Percentiles rank a stretch among this genome's conserved stretches.
phyloP scores from a whole-genome alignment of 805 yeast species.

The Wickerhamia fluorescens region DNA sequence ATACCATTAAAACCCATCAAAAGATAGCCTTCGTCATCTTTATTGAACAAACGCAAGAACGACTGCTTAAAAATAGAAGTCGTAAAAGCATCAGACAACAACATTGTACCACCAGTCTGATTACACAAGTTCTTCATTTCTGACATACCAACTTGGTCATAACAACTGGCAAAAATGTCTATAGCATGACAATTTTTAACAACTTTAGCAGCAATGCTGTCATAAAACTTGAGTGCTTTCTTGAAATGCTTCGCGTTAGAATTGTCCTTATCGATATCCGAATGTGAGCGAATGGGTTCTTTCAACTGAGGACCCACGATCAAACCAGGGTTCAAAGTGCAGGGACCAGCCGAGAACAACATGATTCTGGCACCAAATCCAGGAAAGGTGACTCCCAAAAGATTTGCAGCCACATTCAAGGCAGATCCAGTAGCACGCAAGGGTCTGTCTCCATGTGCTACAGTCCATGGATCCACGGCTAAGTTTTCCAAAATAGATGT shows the following conservation, averaged over 20 bases:
- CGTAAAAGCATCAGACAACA: conserved; percentile 87
- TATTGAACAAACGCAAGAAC: conserved; percentile 76
- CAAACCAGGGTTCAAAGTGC: conserved; percentile 91
- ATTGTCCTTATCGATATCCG: conserved; percentile 91
- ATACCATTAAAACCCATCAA: conserved; percentile 87
- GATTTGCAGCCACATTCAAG: conserved; percentile 69
- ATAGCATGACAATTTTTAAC: conserved; percentile 76
- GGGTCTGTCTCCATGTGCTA: conserved; percentile 76
- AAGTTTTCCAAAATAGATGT: conserved; percentile 73
- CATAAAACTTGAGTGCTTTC: conserved; percentile 79
- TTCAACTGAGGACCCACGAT: conserved; percentile 87
- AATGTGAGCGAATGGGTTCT: conserved; percentile 96
- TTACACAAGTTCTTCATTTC: conserved; percentile 87
- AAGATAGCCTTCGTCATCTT: conserved; percentile 81
- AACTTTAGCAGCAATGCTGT: conserved; percentile 55
- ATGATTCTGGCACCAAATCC: conserved; percentile 85
- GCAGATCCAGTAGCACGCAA: conserved; percentile 93
- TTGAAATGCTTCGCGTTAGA: conserved; percentile 70
- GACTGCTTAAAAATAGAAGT: conserved; percentile 93
- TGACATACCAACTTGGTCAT: conserved; percentile 90
- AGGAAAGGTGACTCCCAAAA: conserved; percentile 76
- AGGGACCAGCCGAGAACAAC: conserved; percentile 90
- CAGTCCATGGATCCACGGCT: conserved; percentile 82
- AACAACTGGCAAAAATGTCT: conserved; percentile 91
- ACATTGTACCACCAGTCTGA: conserved; percentile 83